Percentiles rank a stretch among this genome's conserved stretches.
phyloP scores from a whole-genome alignment of 495 filamentous ascomycete species.

The Hyaloscypha hepaticicola region DNA sequence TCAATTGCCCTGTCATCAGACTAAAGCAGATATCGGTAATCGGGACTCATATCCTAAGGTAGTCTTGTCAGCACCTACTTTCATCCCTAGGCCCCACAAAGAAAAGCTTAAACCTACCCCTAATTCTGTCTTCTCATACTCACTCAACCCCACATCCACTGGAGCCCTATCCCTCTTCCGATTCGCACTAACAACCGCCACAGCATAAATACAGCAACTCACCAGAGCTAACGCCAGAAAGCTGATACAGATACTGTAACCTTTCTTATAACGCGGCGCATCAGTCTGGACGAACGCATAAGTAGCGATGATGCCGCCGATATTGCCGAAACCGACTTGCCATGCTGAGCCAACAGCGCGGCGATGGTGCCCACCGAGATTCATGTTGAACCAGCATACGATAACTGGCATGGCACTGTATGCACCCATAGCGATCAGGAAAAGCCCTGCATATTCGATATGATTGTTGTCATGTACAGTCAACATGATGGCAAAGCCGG shows the following conservation, averaged over 20 bases:
- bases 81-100: not conserved
- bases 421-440: constrained; percentile 62
- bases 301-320: constrained; percentile 88
- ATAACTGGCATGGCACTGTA: constrained; percentile 80
- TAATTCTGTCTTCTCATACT: constrained; percentile 70
- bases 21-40: constrained; percentile 33
- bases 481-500: constrained; percentile 72
- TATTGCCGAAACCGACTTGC: constrained; percentile 93
- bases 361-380: constrained; percentile 82
- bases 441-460: constrained; percentile 71
- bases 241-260: constrained; percentile 75
- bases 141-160: constrained; percentile 57
- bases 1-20: not conserved
- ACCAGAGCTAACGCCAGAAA: constrained; percentile 68
- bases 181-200: constrained; percentile 64
- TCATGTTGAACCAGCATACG: constrained; percentile 95
- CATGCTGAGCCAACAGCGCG: constrained; percentile 81
- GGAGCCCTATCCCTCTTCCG: constrained; percentile 53
- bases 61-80: constrained; percentile 7
- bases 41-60: constrained; percentile 35
- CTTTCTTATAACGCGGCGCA: constrained; percentile 65
- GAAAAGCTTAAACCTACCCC: constrained; percentile 44
- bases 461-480: constrained; percentile 56
- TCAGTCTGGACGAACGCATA: constrained; percentile 76
- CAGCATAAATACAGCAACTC: constrained; percentile 59